Conservation (phyloP, 495 filamentous ascomycete genomes). For the Rusavskia elegans region DNA sequence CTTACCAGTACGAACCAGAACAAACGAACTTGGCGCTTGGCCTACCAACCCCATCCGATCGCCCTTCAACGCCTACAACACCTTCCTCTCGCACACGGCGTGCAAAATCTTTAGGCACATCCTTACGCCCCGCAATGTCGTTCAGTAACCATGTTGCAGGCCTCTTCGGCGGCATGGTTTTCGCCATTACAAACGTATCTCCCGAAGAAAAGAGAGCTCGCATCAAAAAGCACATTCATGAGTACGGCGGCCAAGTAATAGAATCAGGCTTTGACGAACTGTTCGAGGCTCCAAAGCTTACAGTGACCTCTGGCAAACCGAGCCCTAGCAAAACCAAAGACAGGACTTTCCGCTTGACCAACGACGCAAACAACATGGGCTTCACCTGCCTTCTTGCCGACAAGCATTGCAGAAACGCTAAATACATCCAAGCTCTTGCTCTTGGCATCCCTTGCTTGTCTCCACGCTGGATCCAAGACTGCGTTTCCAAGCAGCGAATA, state of each 20-base stretch:
- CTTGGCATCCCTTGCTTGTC: slow-evolving; percentile 76
- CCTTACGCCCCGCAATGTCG: not conserved
- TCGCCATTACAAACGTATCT: slow-evolving; percentile 54
- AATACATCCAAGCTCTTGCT: slow-evolving; percentile 91
- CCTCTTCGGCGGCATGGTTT: slow-evolving; percentile 63
- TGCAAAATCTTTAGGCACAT: slow-evolving; percentile 7
- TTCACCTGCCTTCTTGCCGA: slow-evolving; percentile 81
- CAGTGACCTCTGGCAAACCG: slow-evolving; percentile 16
- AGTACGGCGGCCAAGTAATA: slow-evolving; percentile 59
- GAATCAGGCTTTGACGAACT: slow-evolving; percentile 69
- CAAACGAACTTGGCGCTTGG: slow-evolving; percentile 11
- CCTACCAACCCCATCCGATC: slow-evolving; percentile 26
- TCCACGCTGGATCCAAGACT: slow-evolving; percentile 64
- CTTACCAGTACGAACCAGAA: slow-evolving; percentile 18
- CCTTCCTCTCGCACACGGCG: slow-evolving; percentile 27
- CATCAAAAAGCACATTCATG: slow-evolving; percentile 35
- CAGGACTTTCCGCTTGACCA: slow-evolving; percentile 28
- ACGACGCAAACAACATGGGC: slow-evolving; percentile 37
- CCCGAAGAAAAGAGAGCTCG: slow-evolving; percentile 28
- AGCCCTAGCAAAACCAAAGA: slow-evolving; percentile 10
- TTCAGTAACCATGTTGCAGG: slow-evolving; percentile 8
- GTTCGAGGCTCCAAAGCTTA: slow-evolving; percentile 40
- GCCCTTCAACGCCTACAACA: slow-evolving; percentile 25
- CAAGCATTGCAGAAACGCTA: slow-evolving; percentile 70
- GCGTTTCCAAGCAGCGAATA: slow-evolving; percentile 38